These are phyloP conservation scores for Amaranthus tricolor DNA, from an alignment of 179 eudicot genomes.

Conservation along the genomic window DNA sequence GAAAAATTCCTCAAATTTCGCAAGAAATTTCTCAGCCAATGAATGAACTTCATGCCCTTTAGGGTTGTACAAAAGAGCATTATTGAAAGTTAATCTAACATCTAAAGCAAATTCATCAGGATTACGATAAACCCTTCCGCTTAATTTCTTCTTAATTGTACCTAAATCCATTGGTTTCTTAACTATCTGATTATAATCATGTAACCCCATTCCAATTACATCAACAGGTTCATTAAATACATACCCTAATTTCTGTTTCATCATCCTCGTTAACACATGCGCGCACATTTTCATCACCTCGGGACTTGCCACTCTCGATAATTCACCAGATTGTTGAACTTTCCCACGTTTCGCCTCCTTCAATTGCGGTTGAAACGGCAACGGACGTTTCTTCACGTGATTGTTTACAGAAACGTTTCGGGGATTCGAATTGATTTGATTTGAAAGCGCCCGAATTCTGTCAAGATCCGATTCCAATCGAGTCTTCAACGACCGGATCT, in stretches of 20 bases:
- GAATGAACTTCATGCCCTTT: constrained; percentile 58
- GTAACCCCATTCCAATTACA: constrained; percentile 51
- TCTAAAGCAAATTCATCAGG: constrained; percentile 64
- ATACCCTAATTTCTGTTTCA: constrained; percentile 54
- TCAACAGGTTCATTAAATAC: constrained; percentile 64
- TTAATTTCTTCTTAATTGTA: constrained; percentile 57
- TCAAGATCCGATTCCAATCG: constrained; percentile 56
- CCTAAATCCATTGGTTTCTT: constrained; percentile 89
- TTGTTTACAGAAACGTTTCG: not conserved
- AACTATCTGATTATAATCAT: constrained; percentile 73
- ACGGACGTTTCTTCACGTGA: constrained; percentile 35
- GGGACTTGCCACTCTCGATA: constrained; percentile 20
- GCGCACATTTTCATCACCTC: constrained; percentile 55
- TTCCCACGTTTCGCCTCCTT: constrained; percentile 32
- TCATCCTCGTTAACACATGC: constrained; percentile 49
- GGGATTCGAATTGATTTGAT: constrained; percentile 43
- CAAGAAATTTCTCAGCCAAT: constrained; percentile 45
- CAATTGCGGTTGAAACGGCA: constrained; percentile 16
- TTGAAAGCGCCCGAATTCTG: constrained; percentile 45
- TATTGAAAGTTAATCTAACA: constrained; percentile 64
- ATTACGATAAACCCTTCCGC: constrained; percentile 30
- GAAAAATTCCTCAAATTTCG: constrained; percentile 58
- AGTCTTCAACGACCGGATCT: constrained; percentile 45
- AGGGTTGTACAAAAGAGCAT: constrained; percentile 71
- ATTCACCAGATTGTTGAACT: not conserved